Conservation (phyloP, 2,329 filamentous ascomycete species). For the Scleromitrula shiraiana region DNA sequence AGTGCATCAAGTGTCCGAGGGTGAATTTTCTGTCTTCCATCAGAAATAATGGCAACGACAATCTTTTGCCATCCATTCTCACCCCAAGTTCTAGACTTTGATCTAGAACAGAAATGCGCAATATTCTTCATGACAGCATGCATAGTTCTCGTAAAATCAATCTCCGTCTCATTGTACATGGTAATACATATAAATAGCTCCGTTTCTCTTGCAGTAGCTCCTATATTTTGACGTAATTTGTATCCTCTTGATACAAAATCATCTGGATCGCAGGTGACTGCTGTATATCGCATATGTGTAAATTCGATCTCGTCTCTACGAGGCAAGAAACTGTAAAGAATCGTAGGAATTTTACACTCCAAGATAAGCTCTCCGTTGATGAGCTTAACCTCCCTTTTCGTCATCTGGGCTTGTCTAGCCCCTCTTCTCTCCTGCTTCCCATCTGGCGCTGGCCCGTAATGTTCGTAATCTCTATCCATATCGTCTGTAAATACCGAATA, state of each 20-base stretch:
- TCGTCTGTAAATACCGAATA: slow-evolving; percentile 34
- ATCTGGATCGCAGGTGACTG: slow-evolving; percentile 95
- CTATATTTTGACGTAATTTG: slow-evolving; percentile 86
- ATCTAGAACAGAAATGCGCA: slow-evolving; percentile 87
- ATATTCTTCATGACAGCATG: slow-evolving; percentile 99
- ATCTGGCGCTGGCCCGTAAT: slow-evolving; percentile 81
- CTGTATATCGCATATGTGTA: slow-evolving; percentile 97
- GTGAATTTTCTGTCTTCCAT: slow-evolving; percentile 89
- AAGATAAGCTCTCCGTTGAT: slow-evolving; percentile 97
- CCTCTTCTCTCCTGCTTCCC: slow-evolving; percentile 83
- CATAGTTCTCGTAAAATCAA: slow-evolving; percentile 95
- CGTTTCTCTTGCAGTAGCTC: slow-evolving; percentile 74
- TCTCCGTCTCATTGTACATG: slow-evolving; percentile 99
- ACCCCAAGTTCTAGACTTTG: slow-evolving; percentile 91
- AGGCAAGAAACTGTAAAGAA: slow-evolving; percentile 93
- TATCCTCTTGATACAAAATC: slow-evolving; percentile 86
- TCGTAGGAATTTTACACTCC: slow-evolving; percentile 98
- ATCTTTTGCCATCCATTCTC: slow-evolving; percentile 99
- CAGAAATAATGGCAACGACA: slow-evolving; percentile 92
- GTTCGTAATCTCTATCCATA: slow-evolving; percentile 51
- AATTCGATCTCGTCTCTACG: slow-evolving; percentile 91
- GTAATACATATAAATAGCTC: slow-evolving; percentile 95
- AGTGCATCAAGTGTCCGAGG: slow-evolving; percentile 87
- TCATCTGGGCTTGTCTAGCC: slow-evolving; percentile 78
- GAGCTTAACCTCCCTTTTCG: slow-evolving; percentile 86